Evolutionary conservation across 2,329 filamentous ascomycete genomes (phyloP), one percentile per base, ranked within the genome.

Genomic region (Phaeoacremonium minimum): DNA sequence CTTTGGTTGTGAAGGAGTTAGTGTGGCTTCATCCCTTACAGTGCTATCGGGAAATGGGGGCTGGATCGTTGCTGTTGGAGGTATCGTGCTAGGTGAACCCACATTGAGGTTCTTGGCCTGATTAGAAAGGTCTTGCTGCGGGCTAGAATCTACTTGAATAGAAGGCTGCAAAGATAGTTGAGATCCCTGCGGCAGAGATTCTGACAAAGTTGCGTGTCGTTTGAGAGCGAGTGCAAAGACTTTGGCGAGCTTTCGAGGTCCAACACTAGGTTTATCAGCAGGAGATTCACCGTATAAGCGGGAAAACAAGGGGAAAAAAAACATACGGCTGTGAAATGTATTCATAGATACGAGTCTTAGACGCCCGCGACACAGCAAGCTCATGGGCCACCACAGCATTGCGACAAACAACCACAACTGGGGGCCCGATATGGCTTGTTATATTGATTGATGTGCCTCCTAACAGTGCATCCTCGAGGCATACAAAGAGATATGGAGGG

Each of bases 271-370:
- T 7, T 11, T 13, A 4, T 5, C 18, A 11, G 9, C 15, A 18
- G 16, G 3, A n/a, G n/a, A n/a, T n/a, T n/a, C n/a, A n/a, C n/a
- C n/a, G n/a, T n/a, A n/a, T n/a, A n/a, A n/a, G n/a, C n/a, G n/a
- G n/a, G n/a, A n/a, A n/a, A n/a, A n/a, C n/a, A n/a, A n/a, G n/a
- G n/a, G n/a, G n/a, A n/a, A n/a, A n/a, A n/a, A n/a, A n/a, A n/a
- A 36, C 40, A 38, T 32, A 42, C 40, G 41, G 41, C 16, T 43
- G 41, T 18, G 41, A 37, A 11, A 43, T 34, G 26, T 26, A 43
- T 16, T 43, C 41, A 7, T 17, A 37, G 2, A 40, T 15, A 18
- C 11, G 15, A 9, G 37, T 32, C n/a, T 26, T 29, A 6, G 7
- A 16, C 2, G 32, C 8, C n/a, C n/a, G n/a, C 4, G 37, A 29